Evolutionary conservation across 306 rosid genomes (phyloP), one percentile per base, ranked within the genome.

Genomic region (Quillaja saponaria): DNA sequence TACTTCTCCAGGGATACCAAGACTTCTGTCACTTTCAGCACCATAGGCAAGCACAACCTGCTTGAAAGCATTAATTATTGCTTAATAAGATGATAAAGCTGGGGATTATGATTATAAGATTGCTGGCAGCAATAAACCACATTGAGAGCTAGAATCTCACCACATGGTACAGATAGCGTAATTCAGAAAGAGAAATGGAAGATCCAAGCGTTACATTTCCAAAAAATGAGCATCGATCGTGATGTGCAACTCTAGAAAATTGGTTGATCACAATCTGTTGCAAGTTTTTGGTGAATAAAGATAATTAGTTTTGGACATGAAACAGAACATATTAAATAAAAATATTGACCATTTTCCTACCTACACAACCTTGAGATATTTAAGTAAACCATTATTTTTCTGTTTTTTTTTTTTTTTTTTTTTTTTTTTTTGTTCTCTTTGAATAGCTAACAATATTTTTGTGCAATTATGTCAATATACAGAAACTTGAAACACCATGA

Each of bases 11-110:
- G 85, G 88, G 63, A 86, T 73, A 12, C 96, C 90, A 59, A 92
- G 87, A 71, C 45, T 80, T 82, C 95, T 81, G 67, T 88, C 96
- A 73, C 94, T 88, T 80, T 88, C 99, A 64, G 99, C 96, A 39
- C 99, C 96, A 39, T 84, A 92, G 21, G 96, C 87, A 20, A 92
- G 95, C 78, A 89, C 87, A 72, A 89, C 96, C 99, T 92, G 80
- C 65, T 54, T 73, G 62, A 59, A 74, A 18, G 20, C 69, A 68
- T 56, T 42, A 20, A 58, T 10, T 40, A 56, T 48, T 35, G 13
- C 49, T 67, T 52, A 80, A 48, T 18, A 37, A 78, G 58, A 72
- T 47, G 37, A 33, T 15, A 74, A 12, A 68, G 18, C 63, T 3
- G 39, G 35, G 41, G 38, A 14, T 39, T 28, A 62, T 47, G 42